A percentile compares a stretch with the other conserved stretches of the same genome.
These are phyloP conservation scores for Arthroderma sp. DNA, from an alignment of 2,329 filamentous ascomycete genomes.

Conservation along the genomic window DNA sequence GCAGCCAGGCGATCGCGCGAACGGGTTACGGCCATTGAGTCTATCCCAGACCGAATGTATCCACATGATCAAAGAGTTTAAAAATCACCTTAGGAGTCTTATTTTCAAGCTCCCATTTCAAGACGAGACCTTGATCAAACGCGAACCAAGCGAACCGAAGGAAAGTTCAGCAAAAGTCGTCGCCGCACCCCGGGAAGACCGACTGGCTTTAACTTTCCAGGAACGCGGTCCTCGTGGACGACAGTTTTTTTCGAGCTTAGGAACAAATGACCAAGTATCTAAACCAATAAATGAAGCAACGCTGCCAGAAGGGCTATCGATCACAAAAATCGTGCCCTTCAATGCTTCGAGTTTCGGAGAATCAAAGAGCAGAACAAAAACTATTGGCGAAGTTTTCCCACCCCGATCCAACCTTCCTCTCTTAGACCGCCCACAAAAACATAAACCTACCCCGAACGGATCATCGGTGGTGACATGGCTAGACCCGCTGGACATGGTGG, in stretches of 20 bases:
- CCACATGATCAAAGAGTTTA: slow-evolving; percentile 43
- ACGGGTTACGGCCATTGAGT: slow-evolving; percentile 14
- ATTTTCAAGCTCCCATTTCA: slow-evolving; percentile 48
- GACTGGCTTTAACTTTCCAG: slow-evolving; percentile 59
- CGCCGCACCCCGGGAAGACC: slow-evolving; percentile 29
- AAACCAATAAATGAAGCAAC: slow-evolving; percentile 44
- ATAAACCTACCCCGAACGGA: slow-evolving; percentile 20
- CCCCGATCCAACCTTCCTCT: slow-evolving; percentile 25
- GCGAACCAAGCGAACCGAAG: slow-evolving; percentile 23
- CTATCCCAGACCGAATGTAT: slow-evolving; percentile 20
- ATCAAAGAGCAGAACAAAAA: slow-evolving; percentile 22
- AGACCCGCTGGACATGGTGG: slow-evolving; percentile 27
- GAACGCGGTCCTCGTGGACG: slow-evolving; percentile 61
- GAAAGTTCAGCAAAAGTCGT: slow-evolving; percentile 12
- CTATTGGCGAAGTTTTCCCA: slow-evolving; percentile 34
- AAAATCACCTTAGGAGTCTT: slow-evolving; percentile 48
- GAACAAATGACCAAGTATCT: slow-evolving; percentile 25
- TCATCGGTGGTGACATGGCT: slow-evolving; percentile 25
- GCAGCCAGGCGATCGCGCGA: slow-evolving; percentile 11
- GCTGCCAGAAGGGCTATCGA: slow-evolving; percentile 61
- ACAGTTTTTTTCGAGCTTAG: slow-evolving; percentile 78
- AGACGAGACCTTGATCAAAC: slow-evolving; percentile 23
- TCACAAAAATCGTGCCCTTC: slow-evolving; percentile 51
- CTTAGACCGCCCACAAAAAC: slow-evolving; percentile 28
- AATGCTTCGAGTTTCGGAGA: slow-evolving; percentile 19